Conservation (phyloP, 352 stramenopile genomes). For the Globisporangium polare region DNA sequence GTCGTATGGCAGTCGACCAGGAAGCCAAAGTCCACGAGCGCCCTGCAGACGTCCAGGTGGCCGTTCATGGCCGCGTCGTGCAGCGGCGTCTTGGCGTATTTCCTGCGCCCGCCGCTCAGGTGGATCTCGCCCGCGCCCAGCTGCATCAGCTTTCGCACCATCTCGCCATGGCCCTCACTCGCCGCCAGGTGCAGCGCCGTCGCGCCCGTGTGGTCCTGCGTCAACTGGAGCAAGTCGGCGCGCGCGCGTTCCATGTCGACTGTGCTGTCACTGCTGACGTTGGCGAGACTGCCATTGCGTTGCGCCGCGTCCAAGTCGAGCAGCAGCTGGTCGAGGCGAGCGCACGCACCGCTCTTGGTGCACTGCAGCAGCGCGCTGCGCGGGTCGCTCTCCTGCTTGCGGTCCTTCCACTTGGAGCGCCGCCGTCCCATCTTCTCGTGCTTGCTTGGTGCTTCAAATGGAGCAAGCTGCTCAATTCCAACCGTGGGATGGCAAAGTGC, state of each 20-base stretch:
- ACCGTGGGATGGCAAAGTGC: too few relatives aligned
- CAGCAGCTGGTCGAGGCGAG: constrained; percentile 29
- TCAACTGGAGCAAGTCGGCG: constrained; percentile 49
- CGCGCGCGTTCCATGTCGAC: constrained; percentile 16
- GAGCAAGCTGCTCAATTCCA: too few relatives aligned
- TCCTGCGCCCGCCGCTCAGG: constrained; percentile 51
- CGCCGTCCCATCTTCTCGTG: constrained; percentile 44
- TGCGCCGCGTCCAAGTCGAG: constrained; percentile 6
- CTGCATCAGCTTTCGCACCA: constrained; percentile 42
- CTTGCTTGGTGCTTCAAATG: too few relatives aligned
- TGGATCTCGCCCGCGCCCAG: constrained; percentile 58
- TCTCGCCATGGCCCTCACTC: constrained; percentile 42
- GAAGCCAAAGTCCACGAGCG: constrained; percentile 55
- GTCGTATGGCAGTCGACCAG: constrained; percentile 80
- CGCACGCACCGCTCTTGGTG: constrained; percentile 40
- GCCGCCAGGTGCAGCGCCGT: constrained; percentile 64
- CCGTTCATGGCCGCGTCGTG: constrained; percentile 71
- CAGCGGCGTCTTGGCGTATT: constrained; percentile 64
- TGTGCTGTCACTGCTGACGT: too few relatives aligned
- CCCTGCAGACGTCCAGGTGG: constrained; percentile 41
- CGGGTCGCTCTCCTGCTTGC: constrained; percentile 22
- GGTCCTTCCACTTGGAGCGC: constrained; percentile 71
- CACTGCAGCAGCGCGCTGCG: constrained; percentile 42
- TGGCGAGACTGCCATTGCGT: neutral
- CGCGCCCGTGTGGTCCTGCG: constrained; percentile 62